phyloP scores from a whole-genome alignment of 23 red algal species.

The Chondrus crispus region DNA sequence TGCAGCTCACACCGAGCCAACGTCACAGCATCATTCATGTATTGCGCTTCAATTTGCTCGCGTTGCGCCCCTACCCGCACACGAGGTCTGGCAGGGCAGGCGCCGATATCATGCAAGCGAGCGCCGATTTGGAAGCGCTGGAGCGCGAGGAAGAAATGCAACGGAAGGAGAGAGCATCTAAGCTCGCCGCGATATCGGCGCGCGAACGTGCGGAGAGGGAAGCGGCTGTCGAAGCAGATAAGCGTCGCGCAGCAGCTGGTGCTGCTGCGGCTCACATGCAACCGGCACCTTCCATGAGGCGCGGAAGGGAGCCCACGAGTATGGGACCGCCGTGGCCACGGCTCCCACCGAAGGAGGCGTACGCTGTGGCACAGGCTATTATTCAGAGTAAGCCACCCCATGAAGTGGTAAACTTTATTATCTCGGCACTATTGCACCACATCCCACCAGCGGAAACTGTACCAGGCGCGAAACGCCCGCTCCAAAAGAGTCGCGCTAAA shows the following conservation, averaged over 20 bases:
- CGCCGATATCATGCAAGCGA: constrained; percentile 22
- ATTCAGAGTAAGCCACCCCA: constrained; percentile 68
- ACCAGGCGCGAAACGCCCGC: constrained; percentile 23
- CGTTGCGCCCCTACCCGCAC: constrained; percentile 37
- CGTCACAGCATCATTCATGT: constrained; percentile 32
- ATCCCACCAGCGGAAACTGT: constrained; percentile 53
- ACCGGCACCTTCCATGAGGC: constrained; percentile 11
- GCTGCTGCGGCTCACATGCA: neutral
- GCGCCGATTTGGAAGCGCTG: constrained; percentile 5
- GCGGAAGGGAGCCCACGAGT: constrained; percentile 11
- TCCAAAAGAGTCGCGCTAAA: neutral
- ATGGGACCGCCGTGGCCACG: constrained; percentile 18
- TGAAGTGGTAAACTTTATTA: constrained; percentile 82
- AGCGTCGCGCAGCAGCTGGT: no score
- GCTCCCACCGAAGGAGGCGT: constrained; percentile 42
- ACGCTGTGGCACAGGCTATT: constrained; percentile 33
- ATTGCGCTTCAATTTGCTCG: constrained; percentile 19
- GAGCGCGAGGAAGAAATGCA: constrained; percentile 28
- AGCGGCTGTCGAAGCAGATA: neutral
- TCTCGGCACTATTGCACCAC: constrained; percentile 57
- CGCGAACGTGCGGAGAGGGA: neutral
- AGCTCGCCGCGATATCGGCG: neutral
- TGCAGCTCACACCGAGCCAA: constrained; percentile 36
- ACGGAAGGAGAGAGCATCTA: constrained; percentile 24
- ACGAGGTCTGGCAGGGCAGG: constrained; percentile 4